These are phyloP conservation scores for Melanopsichium pennsylvanicum DNA, from an alignment of 1,284 basidiomycete species.

Conservation along the genomic window DNA sequence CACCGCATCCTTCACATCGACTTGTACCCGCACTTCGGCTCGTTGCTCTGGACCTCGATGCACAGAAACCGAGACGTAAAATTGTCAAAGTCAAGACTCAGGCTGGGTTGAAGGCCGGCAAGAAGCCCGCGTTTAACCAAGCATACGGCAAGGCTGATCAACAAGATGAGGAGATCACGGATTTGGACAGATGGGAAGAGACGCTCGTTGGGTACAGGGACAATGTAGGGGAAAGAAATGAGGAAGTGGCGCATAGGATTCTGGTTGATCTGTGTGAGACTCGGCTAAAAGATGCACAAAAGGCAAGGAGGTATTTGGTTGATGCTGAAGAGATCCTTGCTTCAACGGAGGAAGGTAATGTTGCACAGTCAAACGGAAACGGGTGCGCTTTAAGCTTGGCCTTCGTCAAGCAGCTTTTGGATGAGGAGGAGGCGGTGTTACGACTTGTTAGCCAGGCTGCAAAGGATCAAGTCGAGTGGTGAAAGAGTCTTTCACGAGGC, in stretches of 20 bases:
- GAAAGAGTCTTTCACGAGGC: no score
- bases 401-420: conserved; percentile 36
- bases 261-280: conserved; percentile 11
- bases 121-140: neutral
- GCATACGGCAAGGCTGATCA: neutral
- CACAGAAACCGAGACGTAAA: neutral
- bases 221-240: conserved; percentile 35
- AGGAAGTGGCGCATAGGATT: conserved; percentile 14
- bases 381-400: conserved; percentile 12
- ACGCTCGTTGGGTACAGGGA: conserved; percentile 42
- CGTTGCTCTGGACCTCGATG: conserved; percentile 25
- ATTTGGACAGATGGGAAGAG: conserved; percentile 43
- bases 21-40: conserved; percentile 54
- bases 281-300: neutral
- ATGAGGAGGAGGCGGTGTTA: conserved; percentile 39
- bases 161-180: neutral
- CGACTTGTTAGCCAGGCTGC: conserved; percentile 23
- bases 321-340: conserved; percentile 4
- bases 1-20: conserved; percentile 60
- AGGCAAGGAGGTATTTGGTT: neutral
- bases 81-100: conserved; percentile 19
- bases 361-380: neutral
- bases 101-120: conserved; percentile 16
- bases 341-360: neutral
- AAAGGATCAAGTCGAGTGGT: conserved; percentile 39